These are phyloP conservation scores for Monosporascus sp. DNA, from an alignment of 2,329 filamentous ascomycete species.

Conservation along the genomic window DNA sequence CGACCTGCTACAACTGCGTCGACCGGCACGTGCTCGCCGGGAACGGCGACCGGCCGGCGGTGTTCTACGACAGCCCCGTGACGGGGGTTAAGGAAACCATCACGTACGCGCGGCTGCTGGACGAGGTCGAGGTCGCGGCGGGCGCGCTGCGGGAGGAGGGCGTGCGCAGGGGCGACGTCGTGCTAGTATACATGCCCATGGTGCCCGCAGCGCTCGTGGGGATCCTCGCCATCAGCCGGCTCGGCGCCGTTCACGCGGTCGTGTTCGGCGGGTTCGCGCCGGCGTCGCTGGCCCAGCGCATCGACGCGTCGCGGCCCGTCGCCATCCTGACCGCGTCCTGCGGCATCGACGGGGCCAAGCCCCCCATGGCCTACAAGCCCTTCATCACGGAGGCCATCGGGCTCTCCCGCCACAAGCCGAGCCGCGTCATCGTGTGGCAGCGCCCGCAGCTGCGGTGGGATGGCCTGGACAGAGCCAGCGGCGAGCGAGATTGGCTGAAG, in stretches of 20 bases:
- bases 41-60: constrained; percentile 67
- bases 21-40: constrained; percentile 82
- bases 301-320: constrained; percentile 72
- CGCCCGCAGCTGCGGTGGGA: constrained; percentile 72
- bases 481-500: constrained; percentile 75
- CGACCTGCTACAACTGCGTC: constrained; percentile 86
- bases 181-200: constrained; percentile 88
- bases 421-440: constrained; percentile 76
- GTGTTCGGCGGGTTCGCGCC: constrained; percentile 92
- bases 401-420: constrained; percentile 65
- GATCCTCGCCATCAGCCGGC: constrained; percentile 72
- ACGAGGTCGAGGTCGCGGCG: constrained; percentile 76
- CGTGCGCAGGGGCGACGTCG: constrained; percentile 22
- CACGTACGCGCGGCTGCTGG: constrained; percentile 70
- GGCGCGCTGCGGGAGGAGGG: constrained; percentile 79
- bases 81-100: constrained; percentile 65
- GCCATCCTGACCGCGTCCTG: constrained; percentile 85
- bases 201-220: constrained; percentile 84
- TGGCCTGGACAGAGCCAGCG: constrained; percentile 56
- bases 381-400: constrained; percentile 70
- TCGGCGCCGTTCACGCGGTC: constrained; percentile 85
- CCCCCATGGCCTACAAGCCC: constrained; percentile 69
- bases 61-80: constrained; percentile 86
- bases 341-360: constrained; percentile 82
- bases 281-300: constrained; percentile 75